Conservation (phyloP, 208 protist species). For the Sergeia podlipaevii region DNA sequence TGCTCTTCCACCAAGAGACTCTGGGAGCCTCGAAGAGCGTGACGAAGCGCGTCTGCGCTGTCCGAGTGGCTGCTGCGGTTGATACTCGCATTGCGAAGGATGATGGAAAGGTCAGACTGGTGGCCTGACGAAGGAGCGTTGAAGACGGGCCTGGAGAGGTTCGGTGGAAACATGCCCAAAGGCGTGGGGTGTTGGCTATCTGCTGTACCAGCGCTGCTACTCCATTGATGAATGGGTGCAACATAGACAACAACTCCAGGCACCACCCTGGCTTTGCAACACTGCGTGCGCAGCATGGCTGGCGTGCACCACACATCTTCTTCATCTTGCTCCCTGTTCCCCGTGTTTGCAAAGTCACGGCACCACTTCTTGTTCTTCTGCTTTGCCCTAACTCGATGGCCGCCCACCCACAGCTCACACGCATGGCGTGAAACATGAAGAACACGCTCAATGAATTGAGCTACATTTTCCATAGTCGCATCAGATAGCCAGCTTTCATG, state of each 20-base stretch:
- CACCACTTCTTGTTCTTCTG: background rate
- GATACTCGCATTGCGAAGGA: background rate
- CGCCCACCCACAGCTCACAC: constrained; percentile 18
- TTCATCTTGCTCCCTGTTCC: too few species aligned
- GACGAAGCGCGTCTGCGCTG: too few species aligned
- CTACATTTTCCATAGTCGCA: constrained; percentile 28
- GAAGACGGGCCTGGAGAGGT: background rate
- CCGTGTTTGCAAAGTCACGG: too few species aligned
- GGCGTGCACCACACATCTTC: too few species aligned
- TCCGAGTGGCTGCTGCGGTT: too few species aligned
- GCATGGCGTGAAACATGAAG: constrained; percentile 5
- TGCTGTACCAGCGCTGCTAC: background rate
- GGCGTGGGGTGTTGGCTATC: background rate
- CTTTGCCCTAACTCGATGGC: background rate
- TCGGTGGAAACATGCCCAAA: background rate
- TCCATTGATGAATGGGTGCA: background rate
- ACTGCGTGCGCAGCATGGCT: constrained; percentile 17
- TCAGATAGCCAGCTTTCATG: constrained; percentile 20
- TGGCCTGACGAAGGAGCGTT: background rate
- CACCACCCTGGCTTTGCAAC: constrained; percentile 24
- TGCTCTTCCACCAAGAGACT: too few species aligned
- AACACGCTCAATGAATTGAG: constrained; percentile 20
- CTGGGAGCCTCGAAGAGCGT: too few species aligned
- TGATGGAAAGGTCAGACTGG: background rate
- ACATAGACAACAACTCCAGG: constrained; percentile 30